These are phyloP conservation scores for Acacia confusa DNA, from an alignment of 306 rosid genomes.

Conservation along the genomic window DNA sequence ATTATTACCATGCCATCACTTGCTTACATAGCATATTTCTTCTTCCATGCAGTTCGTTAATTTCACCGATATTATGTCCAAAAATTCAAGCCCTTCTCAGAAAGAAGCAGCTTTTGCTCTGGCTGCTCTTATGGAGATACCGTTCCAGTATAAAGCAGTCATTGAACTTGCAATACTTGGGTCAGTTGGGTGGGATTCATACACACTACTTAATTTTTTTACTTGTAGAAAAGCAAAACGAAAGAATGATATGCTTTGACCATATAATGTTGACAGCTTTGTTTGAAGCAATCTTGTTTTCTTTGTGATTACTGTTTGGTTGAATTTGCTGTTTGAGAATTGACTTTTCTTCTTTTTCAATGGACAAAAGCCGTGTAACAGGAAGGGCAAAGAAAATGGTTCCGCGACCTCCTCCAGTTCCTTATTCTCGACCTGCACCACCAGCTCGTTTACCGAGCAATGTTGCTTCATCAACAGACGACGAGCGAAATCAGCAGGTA, in stretches of 20 bases:
- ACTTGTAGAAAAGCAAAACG: slow-evolving; percentile 1
- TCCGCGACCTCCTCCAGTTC: slow-evolving; percentile 74
- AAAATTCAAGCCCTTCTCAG: slow-evolving; percentile 37
- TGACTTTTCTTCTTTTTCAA: background rate
- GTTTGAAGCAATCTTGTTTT: slow-evolving; percentile 19
- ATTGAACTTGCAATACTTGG: slow-evolving; percentile 63
- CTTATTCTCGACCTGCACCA: slow-evolving; percentile 42
- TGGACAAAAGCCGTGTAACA: slow-evolving; percentile 51
- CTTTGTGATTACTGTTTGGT: slow-evolving; percentile 11
- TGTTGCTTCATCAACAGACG: slow-evolving; percentile 29
- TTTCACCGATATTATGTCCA: slow-evolving; percentile 69
- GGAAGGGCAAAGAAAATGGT: slow-evolving; percentile 62
- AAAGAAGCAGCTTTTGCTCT: slow-evolving; percentile 90
- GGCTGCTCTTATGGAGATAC: slow-evolving; percentile 95
- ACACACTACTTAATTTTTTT: background rate
- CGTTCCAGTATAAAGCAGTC: slow-evolving; percentile 84
- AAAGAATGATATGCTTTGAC: background rate
- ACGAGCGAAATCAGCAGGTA: slow-evolving; percentile 63
- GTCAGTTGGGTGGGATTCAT: slow-evolving; percentile 69
- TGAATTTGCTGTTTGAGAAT: slow-evolving; percentile 3
- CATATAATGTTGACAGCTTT: background rate
- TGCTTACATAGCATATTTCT: background rate
- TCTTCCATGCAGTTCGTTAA: slow-evolving; percentile 69
- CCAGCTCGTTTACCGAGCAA: slow-evolving; percentile 34
- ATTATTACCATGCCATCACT: background rate